These are phyloP conservation scores for Trichoderma orchidacearum DNA, from an alignment of 495 filamentous ascomycete genomes.

Conservation along the genomic window DNA sequence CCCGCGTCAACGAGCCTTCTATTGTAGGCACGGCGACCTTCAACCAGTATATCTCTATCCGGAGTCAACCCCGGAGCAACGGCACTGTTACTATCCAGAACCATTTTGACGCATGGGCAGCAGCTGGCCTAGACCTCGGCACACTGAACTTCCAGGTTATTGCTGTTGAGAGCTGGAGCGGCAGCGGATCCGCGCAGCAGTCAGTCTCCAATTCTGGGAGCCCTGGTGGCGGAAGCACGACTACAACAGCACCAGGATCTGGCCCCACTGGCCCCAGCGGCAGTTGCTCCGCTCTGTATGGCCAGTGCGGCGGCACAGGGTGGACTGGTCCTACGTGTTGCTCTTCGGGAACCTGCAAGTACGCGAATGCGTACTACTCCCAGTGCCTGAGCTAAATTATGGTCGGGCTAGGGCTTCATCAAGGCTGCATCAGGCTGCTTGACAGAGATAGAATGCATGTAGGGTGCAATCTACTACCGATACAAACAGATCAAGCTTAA, in stretches of 20 bases:
- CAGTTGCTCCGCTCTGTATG: conserved; percentile 6
- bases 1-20: conserved; percentile 42
- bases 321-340: conserved; percentile 8
- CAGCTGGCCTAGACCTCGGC: conserved; percentile 33
- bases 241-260: neutral
- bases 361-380: conserved; percentile 9
- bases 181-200: conserved; percentile 23
- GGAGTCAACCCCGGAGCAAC: conserved; percentile 28
- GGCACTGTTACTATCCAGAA: conserved; percentile 36
- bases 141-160: conserved; percentile 40
- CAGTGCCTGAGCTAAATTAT: no score
- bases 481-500: no score
- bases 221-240: neutral
- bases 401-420: no score
- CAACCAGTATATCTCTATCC: conserved; percentile 42
- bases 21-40: conserved; percentile 41
- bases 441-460: no score
- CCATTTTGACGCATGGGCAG: conserved; percentile 52
- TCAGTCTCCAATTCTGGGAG: conserved; percentile 12
- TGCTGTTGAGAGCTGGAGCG: conserved; percentile 21
- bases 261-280: neutral
- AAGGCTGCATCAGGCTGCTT: no score
- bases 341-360: conserved; percentile 7
- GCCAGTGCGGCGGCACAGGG: conserved; percentile 9
- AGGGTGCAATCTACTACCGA: no score